Evolutionary conservation across 2,329 filamentous ascomycete genomes (phyloP).

Genomic region (Xylariomycetidae sp.): DNA sequence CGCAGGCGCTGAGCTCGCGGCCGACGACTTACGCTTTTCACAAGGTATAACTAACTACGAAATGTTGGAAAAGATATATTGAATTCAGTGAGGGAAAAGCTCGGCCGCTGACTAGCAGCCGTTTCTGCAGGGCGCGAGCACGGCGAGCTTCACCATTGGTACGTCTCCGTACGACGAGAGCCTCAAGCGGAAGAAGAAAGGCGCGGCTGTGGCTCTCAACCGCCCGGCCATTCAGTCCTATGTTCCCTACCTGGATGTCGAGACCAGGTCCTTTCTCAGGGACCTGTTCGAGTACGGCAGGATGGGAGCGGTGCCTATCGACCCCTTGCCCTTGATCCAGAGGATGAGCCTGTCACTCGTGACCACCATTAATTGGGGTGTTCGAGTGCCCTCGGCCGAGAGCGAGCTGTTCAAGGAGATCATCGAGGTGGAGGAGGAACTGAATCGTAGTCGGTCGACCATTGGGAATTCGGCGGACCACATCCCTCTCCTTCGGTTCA

Average conservation of each 20-base stretch:
- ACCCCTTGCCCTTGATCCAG: conserved; percentile 70
- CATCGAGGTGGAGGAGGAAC: conserved; percentile 67
- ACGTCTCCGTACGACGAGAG: conserved; percentile 82
- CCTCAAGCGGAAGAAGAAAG: conserved; percentile 72
- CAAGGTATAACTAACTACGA: too few species aligned
- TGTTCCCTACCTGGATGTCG: conserved; percentile 77
- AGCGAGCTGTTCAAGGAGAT: conserved; percentile 68
- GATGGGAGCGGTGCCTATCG: conserved; percentile 58
- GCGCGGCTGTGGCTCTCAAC: conserved; percentile 73
- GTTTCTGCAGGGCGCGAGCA: conserved; percentile 54
- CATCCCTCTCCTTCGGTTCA: conserved; percentile 68
- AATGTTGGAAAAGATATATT: too few species aligned
- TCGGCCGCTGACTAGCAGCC: too few species aligned
- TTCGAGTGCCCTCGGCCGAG: conserved; percentile 67
- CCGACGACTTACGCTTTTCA: conserved; percentile 80
- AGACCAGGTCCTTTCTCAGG: conserved; percentile 66
- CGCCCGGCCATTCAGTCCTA: conserved; percentile 72
- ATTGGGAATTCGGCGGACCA: conserved; percentile 86
- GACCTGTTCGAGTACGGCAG: conserved; percentile 64
- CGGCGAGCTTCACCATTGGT: conserved; percentile 77
- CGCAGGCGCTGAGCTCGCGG: conserved; percentile 71
- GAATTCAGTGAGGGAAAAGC: too few species aligned
- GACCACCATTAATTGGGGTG: conserved; percentile 74
- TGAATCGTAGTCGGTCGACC: conserved; percentile 72
- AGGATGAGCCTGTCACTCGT: conserved; percentile 73